Conservation (phyloP, 306 rosid species). For the Vigna angularis region DNA sequence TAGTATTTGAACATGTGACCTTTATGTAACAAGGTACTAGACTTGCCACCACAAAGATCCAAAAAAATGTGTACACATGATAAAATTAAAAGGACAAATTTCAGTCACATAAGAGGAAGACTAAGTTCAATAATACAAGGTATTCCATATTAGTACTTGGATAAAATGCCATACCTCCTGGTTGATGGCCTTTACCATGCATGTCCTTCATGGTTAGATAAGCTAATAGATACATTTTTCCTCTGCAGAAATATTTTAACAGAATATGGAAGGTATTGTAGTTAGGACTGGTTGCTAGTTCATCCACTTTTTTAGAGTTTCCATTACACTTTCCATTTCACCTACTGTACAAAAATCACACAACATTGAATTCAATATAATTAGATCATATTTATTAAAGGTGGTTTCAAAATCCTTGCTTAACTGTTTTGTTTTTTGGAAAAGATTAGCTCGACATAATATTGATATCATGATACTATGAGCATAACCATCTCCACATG, state of each 20-base stretch:
- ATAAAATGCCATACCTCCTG: conserved; percentile 62
- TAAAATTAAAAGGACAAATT: conserved; percentile 22
- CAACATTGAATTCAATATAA: conserved; percentile 84
- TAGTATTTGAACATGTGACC: not conserved
- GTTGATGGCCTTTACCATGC: conserved; percentile 82
- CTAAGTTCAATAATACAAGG: conserved; percentile 13
- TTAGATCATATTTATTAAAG: conserved; percentile 76
- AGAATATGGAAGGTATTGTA: conserved; percentile 83
- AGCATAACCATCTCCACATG: conserved; percentile 87
- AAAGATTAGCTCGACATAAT: conserved; percentile 81
- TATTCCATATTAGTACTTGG: conserved; percentile 18
- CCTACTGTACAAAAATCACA: conserved; percentile 96
- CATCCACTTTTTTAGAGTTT: conserved; percentile 90
- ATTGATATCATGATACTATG: conserved; percentile 94
- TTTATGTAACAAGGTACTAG: not conserved
- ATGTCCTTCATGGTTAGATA: conserved; percentile 84
- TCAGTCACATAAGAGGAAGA: conserved; percentile 6
- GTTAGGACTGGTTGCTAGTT: conserved; percentile 80
- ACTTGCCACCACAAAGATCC: not conserved
- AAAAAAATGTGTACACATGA: conserved; percentile 18
- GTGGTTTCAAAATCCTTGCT: conserved; percentile 82
- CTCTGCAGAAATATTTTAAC: conserved; percentile 82
- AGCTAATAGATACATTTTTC: conserved; percentile 82
- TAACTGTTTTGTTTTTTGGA: conserved; percentile 79
- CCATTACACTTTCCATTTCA: conserved; percentile 93